These are phyloP conservation scores for Solanum chaucha DNA, from an alignment of 257 asterid species.

Conservation along the genomic window DNA sequence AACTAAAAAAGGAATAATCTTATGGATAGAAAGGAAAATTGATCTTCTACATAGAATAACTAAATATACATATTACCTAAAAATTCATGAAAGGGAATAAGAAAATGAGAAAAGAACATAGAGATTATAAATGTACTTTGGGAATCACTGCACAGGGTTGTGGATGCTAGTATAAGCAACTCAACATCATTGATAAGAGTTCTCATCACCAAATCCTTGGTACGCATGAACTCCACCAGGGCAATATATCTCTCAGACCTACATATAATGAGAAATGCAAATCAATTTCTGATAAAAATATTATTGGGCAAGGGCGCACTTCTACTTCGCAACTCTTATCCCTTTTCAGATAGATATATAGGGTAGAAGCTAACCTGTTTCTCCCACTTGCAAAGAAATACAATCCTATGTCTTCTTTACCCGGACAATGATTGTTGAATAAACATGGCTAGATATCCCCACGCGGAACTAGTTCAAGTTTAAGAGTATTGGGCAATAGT, in stretches of 20 bases:
- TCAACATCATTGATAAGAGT: slow-evolving; percentile 32
- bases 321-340: not conserved
- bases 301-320: not conserved
- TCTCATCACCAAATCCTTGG: slow-evolving; percentile 33
- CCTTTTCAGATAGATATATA: not conserved
- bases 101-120: not conserved
- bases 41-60: not conserved
- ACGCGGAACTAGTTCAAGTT: slow-evolving; percentile 32
- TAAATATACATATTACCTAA: not conserved
- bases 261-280: not conserved
- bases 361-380: slow-evolving; percentile 26
- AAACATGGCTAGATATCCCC: slow-evolving; percentile 19
- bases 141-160: slow-evolving; percentile 26
- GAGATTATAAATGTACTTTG: slow-evolving; percentile 26
- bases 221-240: slow-evolving; percentile 28
- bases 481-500: slow-evolving; percentile 43
- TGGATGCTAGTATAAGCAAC: slow-evolving; percentile 54
- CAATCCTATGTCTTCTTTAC: slow-evolving; percentile 34
- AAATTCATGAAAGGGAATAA: not conserved
- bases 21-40: not conserved
- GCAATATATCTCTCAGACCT: slow-evolving; percentile 30
- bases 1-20: not conserved
- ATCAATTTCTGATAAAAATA: not conserved
- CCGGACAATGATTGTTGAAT: slow-evolving; percentile 26
- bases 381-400: slow-evolving; percentile 44